Evolutionary conservation across 2,329 filamentous ascomycete species (phyloP).

Genomic region (Gnomoniopsis smithogilvyi): DNA sequence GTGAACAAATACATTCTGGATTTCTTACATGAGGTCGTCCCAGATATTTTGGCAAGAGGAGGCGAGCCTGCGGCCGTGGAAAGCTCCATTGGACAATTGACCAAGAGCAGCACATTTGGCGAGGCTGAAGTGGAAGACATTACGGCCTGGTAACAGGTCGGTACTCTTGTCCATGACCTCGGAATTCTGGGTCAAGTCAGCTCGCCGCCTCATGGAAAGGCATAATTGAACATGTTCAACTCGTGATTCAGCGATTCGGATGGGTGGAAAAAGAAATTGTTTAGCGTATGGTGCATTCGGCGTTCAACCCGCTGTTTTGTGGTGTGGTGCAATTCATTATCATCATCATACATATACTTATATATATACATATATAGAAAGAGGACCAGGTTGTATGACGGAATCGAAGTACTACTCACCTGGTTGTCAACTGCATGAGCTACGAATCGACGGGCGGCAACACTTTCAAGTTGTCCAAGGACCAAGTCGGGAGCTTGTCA

Average conservation of each 20-base stretch:
- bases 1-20: constrained; percentile 84
- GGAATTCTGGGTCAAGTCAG: not conserved
- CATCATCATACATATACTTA: not conserved
- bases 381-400: no score
- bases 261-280: not conserved
- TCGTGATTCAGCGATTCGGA: constrained; percentile 15
- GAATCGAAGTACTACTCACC: not conserved
- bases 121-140: constrained; percentile 97
- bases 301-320: constrained; percentile 15
- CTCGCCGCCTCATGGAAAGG: not conserved
- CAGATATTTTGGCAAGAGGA: constrained; percentile 78
- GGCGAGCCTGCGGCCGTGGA: constrained; percentile 43
- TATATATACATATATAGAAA: not conserved
- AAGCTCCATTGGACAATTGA: constrained; percentile 57
- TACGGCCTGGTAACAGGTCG: constrained; percentile 71
- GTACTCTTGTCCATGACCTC: not conserved
- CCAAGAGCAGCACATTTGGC: constrained; percentile 88
- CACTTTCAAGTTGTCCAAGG: not conserved
- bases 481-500: not conserved
- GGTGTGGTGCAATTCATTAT: not conserved
- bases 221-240: constrained; percentile 17
- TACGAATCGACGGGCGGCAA: not conserved
- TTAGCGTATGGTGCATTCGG: constrained; percentile 7
- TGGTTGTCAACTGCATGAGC: not conserved
- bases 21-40: constrained; percentile 78